These are phyloP conservation scores for Macrolepiota dolichaula DNA, from an alignment of 768 basidiomycete species.

Conservation along the genomic window DNA sequence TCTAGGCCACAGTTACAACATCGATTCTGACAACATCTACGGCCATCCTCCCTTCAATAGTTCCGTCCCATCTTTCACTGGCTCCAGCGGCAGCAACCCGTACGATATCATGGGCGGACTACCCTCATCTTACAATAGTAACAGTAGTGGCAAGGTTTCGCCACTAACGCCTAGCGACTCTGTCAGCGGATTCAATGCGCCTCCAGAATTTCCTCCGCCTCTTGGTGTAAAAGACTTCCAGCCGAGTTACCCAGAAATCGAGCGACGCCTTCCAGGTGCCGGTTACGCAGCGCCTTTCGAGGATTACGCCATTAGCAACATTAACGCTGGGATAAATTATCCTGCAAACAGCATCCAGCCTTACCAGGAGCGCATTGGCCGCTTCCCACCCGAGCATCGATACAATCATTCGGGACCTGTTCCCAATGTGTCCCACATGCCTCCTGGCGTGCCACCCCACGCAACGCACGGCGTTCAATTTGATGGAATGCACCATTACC, in stretches of 20 bases:
- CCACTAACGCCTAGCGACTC: conserved; percentile 71
- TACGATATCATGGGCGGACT: conserved; percentile 67
- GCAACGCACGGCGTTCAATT: conserved; percentile 53
- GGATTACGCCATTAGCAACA: conserved; percentile 52
- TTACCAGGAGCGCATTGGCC: conserved; percentile 55
- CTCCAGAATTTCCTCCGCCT: conserved; percentile 46
- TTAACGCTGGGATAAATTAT: conserved; percentile 46
- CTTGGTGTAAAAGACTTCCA: conserved; percentile 56
- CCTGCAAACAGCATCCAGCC: conserved; percentile 49
- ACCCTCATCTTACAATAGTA: conserved; percentile 48
- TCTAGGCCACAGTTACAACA: conserved; percentile 51
- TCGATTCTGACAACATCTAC: conserved; percentile 57
- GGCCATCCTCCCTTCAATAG: conserved; percentile 58
- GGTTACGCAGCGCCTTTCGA: conserved; percentile 28
- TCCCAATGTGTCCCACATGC: conserved; percentile 45
- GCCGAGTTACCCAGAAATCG: conserved; percentile 56
- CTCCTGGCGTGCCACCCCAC: conserved; percentile 64
- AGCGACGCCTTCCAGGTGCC: conserved; percentile 35
- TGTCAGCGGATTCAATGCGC: conserved; percentile 52
- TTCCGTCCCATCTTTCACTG: conserved; percentile 53
- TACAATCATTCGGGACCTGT: conserved; percentile 44
- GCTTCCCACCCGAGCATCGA: conserved; percentile 51
- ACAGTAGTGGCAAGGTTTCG: conserved; percentile 69
- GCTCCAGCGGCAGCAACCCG: conserved; percentile 41
- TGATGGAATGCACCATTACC: conserved; percentile 60